These are phyloP conservation scores for Lumnitzera littorea DNA, from an alignment of 345 rosid genomes.

Conservation along the genomic window DNA sequence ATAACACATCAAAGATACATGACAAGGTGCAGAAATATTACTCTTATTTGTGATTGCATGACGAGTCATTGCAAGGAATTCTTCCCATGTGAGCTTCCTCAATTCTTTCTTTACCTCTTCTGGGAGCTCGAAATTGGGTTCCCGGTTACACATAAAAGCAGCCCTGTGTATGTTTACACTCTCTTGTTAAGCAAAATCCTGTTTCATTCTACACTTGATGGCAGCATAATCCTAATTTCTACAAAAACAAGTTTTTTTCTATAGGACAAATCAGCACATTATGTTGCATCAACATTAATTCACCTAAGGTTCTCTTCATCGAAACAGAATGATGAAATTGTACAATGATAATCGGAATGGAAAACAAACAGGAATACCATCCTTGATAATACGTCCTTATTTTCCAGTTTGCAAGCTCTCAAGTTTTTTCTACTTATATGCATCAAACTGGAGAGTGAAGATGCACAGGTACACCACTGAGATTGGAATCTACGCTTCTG, in stretches of 20 bases:
- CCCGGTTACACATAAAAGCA: slow-evolving; percentile 98
- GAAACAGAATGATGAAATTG: too few species aligned
- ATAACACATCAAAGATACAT: neutral
- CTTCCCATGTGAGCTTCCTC: slow-evolving; percentile 69
- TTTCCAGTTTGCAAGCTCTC: too few species aligned
- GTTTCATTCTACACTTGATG: too few species aligned
- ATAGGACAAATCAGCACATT: too few species aligned
- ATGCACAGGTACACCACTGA: neutral
- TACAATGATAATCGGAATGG: too few species aligned
- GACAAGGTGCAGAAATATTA: slow-evolving; percentile 16
- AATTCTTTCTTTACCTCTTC: slow-evolving; percentile 79
- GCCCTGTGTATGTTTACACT: slow-evolving; percentile 41
- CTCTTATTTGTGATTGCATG: slow-evolving; percentile 81
- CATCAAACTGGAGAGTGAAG: neutral
- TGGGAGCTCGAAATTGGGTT: slow-evolving; percentile 79
- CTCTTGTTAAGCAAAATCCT: neutral
- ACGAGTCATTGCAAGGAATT: slow-evolving; percentile 78
- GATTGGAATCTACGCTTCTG: neutral
- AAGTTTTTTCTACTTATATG: too few species aligned
- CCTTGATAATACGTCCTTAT: too few species aligned
- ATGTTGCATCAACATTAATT: too few species aligned
- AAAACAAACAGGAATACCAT: too few species aligned
- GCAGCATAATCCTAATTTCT: too few species aligned
- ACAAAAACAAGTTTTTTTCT: too few species aligned
- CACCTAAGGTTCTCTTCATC: too few species aligned